Percentiles rank a stretch among this genome's conserved stretches.
Conservation (phyloP, 257 asterid genomes). For the Fraxinus cuspidata region DNA sequence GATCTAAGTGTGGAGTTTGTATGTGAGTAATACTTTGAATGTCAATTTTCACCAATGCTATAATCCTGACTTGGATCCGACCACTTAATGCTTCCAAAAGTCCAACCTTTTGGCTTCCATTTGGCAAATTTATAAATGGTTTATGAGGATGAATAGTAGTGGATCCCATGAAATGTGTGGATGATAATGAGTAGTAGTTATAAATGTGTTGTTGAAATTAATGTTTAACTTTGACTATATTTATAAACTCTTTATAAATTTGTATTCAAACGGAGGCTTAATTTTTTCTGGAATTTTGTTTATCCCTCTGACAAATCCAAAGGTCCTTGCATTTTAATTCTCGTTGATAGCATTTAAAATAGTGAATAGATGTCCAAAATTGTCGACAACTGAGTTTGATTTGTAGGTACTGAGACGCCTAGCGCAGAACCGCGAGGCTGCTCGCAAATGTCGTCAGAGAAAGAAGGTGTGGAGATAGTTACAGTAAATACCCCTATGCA, state of each 20-base stretch:
- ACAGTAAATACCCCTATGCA: neutral
- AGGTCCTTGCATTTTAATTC: neutral
- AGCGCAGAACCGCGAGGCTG: slow-evolving; percentile 97
- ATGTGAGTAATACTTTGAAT: neutral
- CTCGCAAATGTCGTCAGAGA: slow-evolving; percentile 86
- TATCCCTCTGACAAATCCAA: neutral
- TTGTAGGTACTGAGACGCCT: slow-evolving; percentile 80
- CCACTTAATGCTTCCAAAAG: neutral
- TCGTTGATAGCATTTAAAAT: neutral
- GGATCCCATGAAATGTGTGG: no score
- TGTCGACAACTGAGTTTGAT: slow-evolving; percentile 7
- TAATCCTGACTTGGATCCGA: neutral
- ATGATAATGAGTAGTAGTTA: no score
- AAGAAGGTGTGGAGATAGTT: slow-evolving; percentile 55
- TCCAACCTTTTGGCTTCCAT: no score
- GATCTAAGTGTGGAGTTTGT: neutral
- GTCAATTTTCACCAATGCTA: neutral
- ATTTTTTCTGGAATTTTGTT: neutral
- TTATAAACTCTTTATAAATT: no score
- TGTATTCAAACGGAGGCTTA: no score
- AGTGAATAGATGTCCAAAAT: neutral
- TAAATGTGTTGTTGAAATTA: no score
- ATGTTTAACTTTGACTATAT: no score
- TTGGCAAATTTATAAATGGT: no score
- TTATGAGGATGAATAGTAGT: no score